A percentile compares a stretch with the other conserved stretches of the same genome.
Evolutionary conservation across 1,139 yeast species (phyloP).

Genomic region (Hemisphaericaspora xylofermentans): DNA sequence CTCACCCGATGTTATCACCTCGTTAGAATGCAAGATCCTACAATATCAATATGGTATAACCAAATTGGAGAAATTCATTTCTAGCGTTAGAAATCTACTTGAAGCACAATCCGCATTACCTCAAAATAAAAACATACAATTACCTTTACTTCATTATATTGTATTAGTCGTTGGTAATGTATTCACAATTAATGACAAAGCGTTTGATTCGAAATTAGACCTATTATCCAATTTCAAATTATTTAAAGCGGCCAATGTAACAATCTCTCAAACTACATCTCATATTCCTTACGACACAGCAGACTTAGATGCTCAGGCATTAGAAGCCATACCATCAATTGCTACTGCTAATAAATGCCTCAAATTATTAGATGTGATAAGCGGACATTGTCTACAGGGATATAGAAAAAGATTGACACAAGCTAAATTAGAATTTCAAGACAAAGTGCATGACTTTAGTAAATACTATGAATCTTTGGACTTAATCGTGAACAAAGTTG

Average conservation of each 20-base stretch:
- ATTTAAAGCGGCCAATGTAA: conserved; percentile 30
- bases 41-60: conserved; percentile 42
- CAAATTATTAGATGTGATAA: conserved; percentile 34
- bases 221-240: conserved; percentile 41
- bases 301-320: conserved; percentile 30
- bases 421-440: conserved; percentile 34
- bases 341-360: conserved; percentile 35
- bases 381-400: conserved; percentile 43
- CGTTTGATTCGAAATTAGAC: conserved; percentile 43
- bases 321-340: conserved; percentile 31
- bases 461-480: conserved; percentile 10
- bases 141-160: conserved; percentile 38
- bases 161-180: conserved; percentile 42
- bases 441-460: conserved; percentile 1
- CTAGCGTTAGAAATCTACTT: conserved; percentile 19
- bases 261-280: conserved; percentile 35
- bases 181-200: conserved; percentile 50
- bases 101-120: conserved; percentile 5
- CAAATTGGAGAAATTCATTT: conserved; percentile 28
- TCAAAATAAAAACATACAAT: conserved; percentile 3
- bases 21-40: conserved; percentile 22
- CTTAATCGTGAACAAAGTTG: conserved; percentile 8
- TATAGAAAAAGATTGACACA: conserved; percentile 47
- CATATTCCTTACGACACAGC: conserved; percentile 43
- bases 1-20: conserved; percentile 11